Evolutionary conservation across 2,329 filamentous ascomycete genomes (phyloP), one percentile per base, ranked within the genome.

Genomic region (Cytospora schulzeri): DNA sequence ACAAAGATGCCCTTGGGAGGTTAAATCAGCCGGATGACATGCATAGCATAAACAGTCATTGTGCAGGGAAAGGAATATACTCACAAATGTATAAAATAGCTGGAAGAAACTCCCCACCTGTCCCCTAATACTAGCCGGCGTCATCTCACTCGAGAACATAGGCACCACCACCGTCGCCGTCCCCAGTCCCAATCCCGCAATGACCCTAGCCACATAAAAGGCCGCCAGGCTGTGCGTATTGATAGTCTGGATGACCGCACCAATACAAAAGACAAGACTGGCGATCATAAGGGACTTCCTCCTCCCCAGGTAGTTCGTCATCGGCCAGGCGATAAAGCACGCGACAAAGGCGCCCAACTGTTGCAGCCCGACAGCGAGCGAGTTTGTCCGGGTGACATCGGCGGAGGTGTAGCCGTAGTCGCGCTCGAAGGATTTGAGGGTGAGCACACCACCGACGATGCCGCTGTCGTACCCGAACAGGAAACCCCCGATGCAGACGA

Each of bases 401-500:
- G 52, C 67, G 12, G 58, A 63, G 3, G 65, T 66, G 60, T 73
- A 75, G 22, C 70, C 70, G 59, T 71, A 75, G 62, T 74, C 73
- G n/a, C 64, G 55, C 53, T 71, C 65, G 56, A 74, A 75, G 22
- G 73, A 74, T 4, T 62, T 26, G 15, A 74, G 56, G 4, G 73
- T 75, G 51, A 75, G 66, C 14, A 75, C 73, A 29, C 73, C 71
- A 26, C 72, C 67, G 45, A 70, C 72, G 66, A 80, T 79, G 63
- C 78, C 78, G 60, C 72, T 75, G 66, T 80, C 78, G 68, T 80
- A 81, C 45, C 78, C 78, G 60, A 81, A 79, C 1, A 81, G 69
- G 67, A 82, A 81, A 0, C 82, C 82, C 8, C 81, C 82, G 67
- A 82, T 79, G 68, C 81, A 85, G 15, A 83, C 78, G 4, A 84